Evolutionary conservation across 2,329 filamentous ascomycete genomes (phyloP).

Genomic region (Penicillium sp.): DNA sequence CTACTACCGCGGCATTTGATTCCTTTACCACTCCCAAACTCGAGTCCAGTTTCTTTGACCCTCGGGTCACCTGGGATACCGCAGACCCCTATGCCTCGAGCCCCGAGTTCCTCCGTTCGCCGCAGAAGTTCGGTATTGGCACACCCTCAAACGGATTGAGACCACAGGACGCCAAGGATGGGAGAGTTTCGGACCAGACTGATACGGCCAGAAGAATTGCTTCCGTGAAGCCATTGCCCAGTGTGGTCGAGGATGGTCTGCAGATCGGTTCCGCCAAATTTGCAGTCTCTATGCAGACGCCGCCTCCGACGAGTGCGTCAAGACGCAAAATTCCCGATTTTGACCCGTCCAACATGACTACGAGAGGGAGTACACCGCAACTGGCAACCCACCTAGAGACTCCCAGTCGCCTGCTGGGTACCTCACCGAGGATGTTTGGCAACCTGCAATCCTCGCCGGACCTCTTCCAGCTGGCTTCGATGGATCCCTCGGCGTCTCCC

Average conservation of each 20-base stretch:
- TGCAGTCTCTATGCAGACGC: conserved; percentile 57
- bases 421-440: conserved; percentile 50
- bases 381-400: conserved; percentile 42
- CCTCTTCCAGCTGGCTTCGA: conserved; percentile 52
- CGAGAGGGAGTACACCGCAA: conserved; percentile 22
- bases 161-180: conserved; percentile 19
- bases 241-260: conserved; percentile 30
- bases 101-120: conserved; percentile 45
- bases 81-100: conserved; percentile 48
- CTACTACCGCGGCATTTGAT: conserved; percentile 38
- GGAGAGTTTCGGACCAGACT: conserved; percentile 27
- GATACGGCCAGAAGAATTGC: conserved; percentile 36
- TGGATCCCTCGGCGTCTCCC: conserved; percentile 57
- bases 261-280: conserved; percentile 40
- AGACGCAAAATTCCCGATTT: conserved; percentile 46
- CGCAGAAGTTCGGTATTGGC: conserved; percentile 38
- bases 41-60: conserved; percentile 48
- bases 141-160: conserved; percentile 31
- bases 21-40: conserved; percentile 47
- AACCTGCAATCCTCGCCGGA: conserved; percentile 59
- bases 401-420: conserved; percentile 44
- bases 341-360: conserved; percentile 22
- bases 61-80: conserved; percentile 47
- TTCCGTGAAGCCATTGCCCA: conserved; percentile 26
- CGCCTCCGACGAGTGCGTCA: conserved; percentile 59